Evolutionary conservation across 495 filamentous ascomycete species (phyloP).

Genomic region (Cudoniella acicularis): DNA sequence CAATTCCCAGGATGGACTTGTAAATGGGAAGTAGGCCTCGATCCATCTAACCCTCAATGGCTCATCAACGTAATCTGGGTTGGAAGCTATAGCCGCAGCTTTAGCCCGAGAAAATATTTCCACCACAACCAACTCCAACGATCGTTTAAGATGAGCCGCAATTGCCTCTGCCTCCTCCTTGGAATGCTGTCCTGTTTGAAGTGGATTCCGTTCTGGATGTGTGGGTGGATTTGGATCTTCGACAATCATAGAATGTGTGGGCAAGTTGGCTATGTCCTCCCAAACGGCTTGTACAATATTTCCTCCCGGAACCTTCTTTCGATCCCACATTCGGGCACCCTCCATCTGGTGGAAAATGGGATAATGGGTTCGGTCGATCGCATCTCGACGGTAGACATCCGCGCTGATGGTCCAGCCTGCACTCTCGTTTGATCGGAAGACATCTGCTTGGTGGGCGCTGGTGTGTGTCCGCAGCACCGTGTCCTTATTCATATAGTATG

Average conservation of each 20-base stretch:
- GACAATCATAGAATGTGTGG: constrained; percentile 67
- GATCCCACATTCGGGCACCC: constrained; percentile 87
- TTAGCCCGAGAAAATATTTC: constrained; percentile 81
- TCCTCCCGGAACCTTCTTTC: constrained; percentile 49
- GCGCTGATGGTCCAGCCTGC: constrained; percentile 86
- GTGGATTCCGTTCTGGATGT: constrained; percentile 76
- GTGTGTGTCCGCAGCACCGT: constrained; percentile 92
- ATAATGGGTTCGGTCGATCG: constrained; percentile 91
- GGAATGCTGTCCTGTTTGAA: constrained; percentile 63
- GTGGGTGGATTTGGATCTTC: constrained; percentile 81
- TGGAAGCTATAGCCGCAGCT: constrained; percentile 54
- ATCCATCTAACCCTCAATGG: constrained; percentile 89
- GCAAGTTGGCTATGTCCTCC: constrained; percentile 63
- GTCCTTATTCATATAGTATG: constrained; percentile 87
- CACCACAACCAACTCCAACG: constrained; percentile 81
- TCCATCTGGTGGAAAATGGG: constrained; percentile 99
- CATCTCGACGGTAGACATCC: constrained; percentile 96
- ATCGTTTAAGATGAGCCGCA: constrained; percentile 82
- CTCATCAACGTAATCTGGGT: constrained; percentile 41
- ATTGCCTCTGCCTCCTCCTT: constrained; percentile 77
- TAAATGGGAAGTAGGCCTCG: constrained; percentile 96
- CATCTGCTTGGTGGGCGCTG: constrained; percentile 84
- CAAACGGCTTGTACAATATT: constrained; percentile 61
- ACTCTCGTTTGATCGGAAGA: constrained; percentile 69
- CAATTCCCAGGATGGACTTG: constrained; percentile 89